phyloP scores from a whole-genome alignment of 73 alveolate genomes.

The Uronychia setigera region DNA sequence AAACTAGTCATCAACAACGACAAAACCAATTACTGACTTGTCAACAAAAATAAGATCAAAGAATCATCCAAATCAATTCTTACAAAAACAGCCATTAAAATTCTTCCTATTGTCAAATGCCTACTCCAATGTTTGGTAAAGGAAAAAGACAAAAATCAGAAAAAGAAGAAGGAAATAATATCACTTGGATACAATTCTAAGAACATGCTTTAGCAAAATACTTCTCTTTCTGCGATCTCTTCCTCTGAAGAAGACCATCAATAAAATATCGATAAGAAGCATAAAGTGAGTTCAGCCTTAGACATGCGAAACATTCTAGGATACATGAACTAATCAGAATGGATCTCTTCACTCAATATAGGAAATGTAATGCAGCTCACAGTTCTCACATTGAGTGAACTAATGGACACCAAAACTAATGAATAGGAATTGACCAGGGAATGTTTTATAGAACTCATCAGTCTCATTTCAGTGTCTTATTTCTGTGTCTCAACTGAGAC shows the following conservation, averaged over 20 bases:
- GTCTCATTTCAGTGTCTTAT: slow-evolving; percentile 43
- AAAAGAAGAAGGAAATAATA: too few species aligned
- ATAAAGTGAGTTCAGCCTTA: neutral
- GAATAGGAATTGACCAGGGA: slow-evolving; percentile 49
- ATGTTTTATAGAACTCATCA: slow-evolving; percentile 22
- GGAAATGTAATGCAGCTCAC: slow-evolving; percentile 42
- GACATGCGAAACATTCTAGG: slow-evolving; percentile 53
- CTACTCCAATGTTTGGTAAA: slow-evolving; percentile 37
- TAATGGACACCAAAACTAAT: slow-evolving; percentile 30
- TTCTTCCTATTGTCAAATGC: slow-evolving; percentile 33
- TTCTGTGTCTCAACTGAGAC: slow-evolving; percentile 52
- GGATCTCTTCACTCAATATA: slow-evolving; percentile 30
- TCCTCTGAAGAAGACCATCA: neutral
- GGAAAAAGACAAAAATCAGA: slow-evolving; percentile 24
- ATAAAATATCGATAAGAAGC: too few species aligned
- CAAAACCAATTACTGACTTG: too few species aligned
- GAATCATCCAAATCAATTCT: too few species aligned
- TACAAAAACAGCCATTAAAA: slow-evolving; percentile 7
- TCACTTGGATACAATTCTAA: too few species aligned
- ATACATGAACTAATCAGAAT: slow-evolving; percentile 41
- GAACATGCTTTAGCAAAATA: too few species aligned
- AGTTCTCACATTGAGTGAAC: slow-evolving; percentile 20
- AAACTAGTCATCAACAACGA: slow-evolving; percentile 18
- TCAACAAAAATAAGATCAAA: too few species aligned
- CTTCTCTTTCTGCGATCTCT: slow-evolving; percentile 7